Evolutionary conservation across 176 grass and related monocot genomes (phyloP).

Genomic region (Rhynchospora breviuscula): DNA sequence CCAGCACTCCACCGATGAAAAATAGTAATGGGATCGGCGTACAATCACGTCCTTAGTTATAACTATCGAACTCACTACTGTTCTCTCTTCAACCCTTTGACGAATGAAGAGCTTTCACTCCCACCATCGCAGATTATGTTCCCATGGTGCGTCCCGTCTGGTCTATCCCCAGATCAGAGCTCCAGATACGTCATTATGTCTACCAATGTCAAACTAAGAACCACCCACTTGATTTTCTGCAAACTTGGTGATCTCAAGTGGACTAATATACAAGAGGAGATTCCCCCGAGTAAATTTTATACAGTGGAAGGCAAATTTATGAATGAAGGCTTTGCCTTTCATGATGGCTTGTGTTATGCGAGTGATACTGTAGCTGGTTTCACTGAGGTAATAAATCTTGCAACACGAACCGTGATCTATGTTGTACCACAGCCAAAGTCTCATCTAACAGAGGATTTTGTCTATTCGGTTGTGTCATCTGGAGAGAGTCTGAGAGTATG

Average conservation of each 20-base stretch:
- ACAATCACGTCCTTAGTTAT: not conserved
- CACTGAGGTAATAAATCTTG: not conserved
- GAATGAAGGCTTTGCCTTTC: not conserved
- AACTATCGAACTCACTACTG: not conserved
- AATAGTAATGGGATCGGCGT: not conserved
- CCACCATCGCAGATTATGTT: not conserved
- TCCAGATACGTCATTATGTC: not conserved
- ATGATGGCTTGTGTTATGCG: not conserved
- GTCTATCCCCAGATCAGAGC: not conserved
- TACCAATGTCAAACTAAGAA: not conserved
- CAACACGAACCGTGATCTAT: not conserved
- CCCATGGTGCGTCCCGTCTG: too few relatives aligned
- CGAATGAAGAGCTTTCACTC: not conserved
- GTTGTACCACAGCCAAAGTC: not conserved
- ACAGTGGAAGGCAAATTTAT: too few relatives aligned
- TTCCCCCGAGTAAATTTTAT: not conserved
- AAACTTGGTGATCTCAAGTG: not conserved
- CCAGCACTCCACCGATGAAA: not conserved
- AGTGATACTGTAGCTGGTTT: not conserved
- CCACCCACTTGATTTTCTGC: not conserved
- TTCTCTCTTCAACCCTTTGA: not conserved
- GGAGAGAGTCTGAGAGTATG: constrained; percentile 3
- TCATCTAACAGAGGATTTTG: not conserved
- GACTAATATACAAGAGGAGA: not conserved
- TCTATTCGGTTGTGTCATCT: not conserved